Percentiles rank a stretch among this genome's conserved stretches.
phyloP scores from a whole-genome alignment of 1,139 yeast genomes.

The Pichia sp. region DNA sequence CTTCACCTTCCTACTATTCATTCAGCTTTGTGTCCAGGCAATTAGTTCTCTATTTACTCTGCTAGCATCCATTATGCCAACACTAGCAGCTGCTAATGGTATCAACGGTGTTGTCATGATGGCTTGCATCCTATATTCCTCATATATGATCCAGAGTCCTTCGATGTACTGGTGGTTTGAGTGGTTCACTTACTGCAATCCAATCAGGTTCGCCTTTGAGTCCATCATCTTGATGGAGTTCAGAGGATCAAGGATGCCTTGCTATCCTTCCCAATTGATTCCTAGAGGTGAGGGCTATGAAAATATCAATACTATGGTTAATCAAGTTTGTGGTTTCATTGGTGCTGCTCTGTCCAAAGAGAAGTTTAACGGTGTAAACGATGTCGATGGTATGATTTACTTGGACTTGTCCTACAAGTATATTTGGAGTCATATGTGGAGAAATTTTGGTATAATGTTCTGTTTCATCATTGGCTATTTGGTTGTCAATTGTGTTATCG shows the following conservation, averaged over 20 bases:
- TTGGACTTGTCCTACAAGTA: conserved; percentile 37
- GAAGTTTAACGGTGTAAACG: conserved; percentile 38
- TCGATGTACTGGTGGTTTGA: conserved; percentile 62
- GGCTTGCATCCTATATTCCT: conserved; percentile 45
- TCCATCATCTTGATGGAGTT: conserved; percentile 51
- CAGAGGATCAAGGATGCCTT: conserved; percentile 49
- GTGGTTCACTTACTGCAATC: conserved; percentile 57
- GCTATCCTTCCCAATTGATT: conserved; percentile 39
- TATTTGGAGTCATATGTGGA: conserved; percentile 42
- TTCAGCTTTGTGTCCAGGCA: conserved; percentile 38
- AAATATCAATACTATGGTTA: conserved; percentile 32
- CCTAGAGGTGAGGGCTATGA: conserved; percentile 50
- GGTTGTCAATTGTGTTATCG: conserved; percentile 29
- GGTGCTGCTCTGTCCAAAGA: conserved; percentile 39
- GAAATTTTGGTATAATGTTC: conserved; percentile 48
- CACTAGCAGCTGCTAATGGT: conserved; percentile 47
- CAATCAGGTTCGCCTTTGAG: conserved; percentile 54
- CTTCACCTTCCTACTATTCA: conserved; percentile 39
- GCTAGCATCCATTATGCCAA: conserved; percentile 44
- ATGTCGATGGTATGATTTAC: conserved; percentile 43
- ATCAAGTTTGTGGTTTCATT: conserved; percentile 47
- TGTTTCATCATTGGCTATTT: conserved; percentile 40
- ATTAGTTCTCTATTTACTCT: conserved; percentile 45
- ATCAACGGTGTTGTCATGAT: conserved; percentile 46
- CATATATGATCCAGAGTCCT: conserved; percentile 53